phyloP scores from a whole-genome alignment of 2,329 filamentous ascomycete genomes.

The Graphiopsis chlorocephala region DNA sequence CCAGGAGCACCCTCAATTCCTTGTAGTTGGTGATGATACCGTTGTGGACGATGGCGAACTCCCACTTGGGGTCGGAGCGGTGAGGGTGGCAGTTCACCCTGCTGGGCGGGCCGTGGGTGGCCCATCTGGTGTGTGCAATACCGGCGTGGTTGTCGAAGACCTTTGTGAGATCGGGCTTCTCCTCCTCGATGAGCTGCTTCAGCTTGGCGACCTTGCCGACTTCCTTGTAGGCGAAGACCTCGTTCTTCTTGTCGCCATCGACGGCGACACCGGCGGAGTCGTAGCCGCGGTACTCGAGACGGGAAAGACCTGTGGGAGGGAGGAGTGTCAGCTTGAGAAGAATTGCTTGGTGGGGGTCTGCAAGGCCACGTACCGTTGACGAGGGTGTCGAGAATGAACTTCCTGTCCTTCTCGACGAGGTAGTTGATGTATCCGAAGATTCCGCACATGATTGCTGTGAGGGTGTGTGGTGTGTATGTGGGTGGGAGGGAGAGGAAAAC shows the following conservation, averaged over 20 bases:
- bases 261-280: conserved; percentile 95
- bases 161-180: conserved; percentile 81
- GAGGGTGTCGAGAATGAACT: conserved; percentile 91
- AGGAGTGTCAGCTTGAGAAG: conserved; percentile 25
- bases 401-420: conserved; percentile 96
- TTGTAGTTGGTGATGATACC: conserved; percentile 99
- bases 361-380: conserved; percentile 72
- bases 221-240: conserved; percentile 97
- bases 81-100: conserved; percentile 97
- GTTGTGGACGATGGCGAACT: conserved; percentile 98
- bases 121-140: conserved; percentile 98
- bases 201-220: conserved; percentile 98
- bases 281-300: conserved; percentile 98
- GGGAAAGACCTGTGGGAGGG: conserved; percentile 71
- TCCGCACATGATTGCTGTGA: conserved; percentile 43
- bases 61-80: conserved; percentile 92
- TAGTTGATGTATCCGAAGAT: conserved; percentile 99
- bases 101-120: conserved; percentile 92
- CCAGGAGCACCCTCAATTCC: conserved; percentile 90
- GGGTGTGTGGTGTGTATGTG: background rate
- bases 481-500: background rate
- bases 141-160: conserved; percentile 97
- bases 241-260: conserved; percentile 98
- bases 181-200: conserved; percentile 83
- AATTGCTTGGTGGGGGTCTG: background rate